These are phyloP conservation scores for Colletotrichum noveboracense DNA, from an alignment of 2,329 filamentous ascomycete genomes.

Conservation along the genomic window DNA sequence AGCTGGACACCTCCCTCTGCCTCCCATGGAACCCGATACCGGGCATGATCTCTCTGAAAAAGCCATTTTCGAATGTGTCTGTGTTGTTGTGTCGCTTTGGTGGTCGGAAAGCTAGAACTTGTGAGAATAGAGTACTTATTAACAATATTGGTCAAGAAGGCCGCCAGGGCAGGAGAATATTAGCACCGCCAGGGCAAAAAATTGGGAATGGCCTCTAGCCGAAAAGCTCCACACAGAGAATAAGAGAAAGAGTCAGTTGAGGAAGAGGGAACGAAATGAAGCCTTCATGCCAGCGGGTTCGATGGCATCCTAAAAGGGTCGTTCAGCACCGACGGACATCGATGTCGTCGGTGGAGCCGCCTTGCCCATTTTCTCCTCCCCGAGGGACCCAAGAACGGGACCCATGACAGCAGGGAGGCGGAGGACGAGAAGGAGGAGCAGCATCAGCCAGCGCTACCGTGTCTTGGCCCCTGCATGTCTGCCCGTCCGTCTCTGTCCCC, in stretches of 20 bases:
- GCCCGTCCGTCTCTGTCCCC: background rate
- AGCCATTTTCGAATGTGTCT: constrained; percentile 14
- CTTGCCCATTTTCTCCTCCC: background rate
- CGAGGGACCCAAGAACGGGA: background rate
- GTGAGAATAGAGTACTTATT: background rate
- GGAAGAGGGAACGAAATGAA: background rate
- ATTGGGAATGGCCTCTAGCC: background rate
- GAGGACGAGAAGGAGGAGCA: background rate
- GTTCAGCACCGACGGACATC: background rate
- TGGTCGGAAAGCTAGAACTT: background rate
- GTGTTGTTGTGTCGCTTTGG: background rate
- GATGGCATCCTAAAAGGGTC: background rate
- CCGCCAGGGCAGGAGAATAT: background rate
- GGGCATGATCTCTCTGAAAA: constrained; percentile 35
- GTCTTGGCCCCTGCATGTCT: background rate
- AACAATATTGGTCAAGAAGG: background rate
- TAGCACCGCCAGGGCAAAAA: constrained; percentile 7
- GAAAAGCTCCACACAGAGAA: background rate
- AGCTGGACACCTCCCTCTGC: constrained; percentile 27
- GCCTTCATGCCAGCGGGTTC: background rate
- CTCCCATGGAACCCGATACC: constrained; percentile 31
- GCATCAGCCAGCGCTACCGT: background rate
- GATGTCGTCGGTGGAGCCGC: background rate
- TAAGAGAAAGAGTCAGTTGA: background rate
- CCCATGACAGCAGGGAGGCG: background rate